These are phyloP conservation scores for Coleophoma cylindrospora DNA, from an alignment of 2,329 filamentous ascomycete genomes.

Conservation along the genomic window DNA sequence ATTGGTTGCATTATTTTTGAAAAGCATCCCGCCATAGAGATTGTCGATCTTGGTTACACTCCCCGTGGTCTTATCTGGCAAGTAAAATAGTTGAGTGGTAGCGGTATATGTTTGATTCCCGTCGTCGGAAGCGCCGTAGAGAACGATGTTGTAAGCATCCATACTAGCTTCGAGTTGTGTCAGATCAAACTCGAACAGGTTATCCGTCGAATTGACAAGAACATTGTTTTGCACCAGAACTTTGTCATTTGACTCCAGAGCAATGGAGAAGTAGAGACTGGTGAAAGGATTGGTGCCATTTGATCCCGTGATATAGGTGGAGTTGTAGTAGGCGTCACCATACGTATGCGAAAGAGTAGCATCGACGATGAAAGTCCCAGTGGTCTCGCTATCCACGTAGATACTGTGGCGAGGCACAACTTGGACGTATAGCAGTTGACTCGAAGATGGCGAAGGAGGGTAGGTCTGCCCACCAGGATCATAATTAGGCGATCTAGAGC, in stretches of 20 bases:
- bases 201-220: conserved; percentile 30
- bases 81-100: conserved; percentile 31
- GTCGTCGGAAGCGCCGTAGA: conserved; percentile 27
- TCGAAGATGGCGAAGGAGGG: conserved; percentile 30
- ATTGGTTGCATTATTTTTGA: conserved; percentile 27
- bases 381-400: conserved; percentile 36
- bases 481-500: conserved; percentile 32
- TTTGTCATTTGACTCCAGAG: conserved; percentile 19
- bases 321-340: conserved; percentile 27
- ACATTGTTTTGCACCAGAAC: conserved; percentile 24
- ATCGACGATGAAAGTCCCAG: conserved; percentile 36
- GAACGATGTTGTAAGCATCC: conserved; percentile 19
- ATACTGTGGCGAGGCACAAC: conserved; percentile 41
- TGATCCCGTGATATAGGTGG: conserved; percentile 12
- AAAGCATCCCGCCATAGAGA: conserved; percentile 37
- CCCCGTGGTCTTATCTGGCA: conserved; percentile 37
- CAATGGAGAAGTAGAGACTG: conserved; percentile 20
- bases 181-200: conserved; percentile 28
- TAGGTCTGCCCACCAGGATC: conserved; percentile 42
- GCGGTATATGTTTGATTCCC: conserved; percentile 29
- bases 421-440: conserved; percentile 35
- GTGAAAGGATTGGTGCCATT: conserved; percentile 10
- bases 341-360: conserved; percentile 32
- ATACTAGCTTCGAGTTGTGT: conserved; percentile 13
- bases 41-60: conserved; percentile 41